Conservation (phyloP, 148 eudicot genomes). For the Heliamphora exappendiculata region DNA sequence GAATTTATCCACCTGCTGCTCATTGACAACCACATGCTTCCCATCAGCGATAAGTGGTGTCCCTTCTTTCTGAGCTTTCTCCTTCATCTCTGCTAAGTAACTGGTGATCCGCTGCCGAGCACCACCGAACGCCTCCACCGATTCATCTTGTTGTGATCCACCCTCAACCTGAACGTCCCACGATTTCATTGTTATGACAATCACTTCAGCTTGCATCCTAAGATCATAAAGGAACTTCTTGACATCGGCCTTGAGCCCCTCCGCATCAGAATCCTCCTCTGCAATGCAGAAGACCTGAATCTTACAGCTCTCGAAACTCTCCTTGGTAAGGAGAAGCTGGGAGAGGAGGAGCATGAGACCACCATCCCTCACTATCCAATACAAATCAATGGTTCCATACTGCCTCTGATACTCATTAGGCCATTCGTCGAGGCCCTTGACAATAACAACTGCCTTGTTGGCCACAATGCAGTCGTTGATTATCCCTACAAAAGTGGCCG, state of each 20-base stretch:
- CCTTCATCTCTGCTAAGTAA: slow-evolving; percentile 57
- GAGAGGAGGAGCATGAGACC: slow-evolving; percentile 98
- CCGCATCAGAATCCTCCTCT: slow-evolving; percentile 93
- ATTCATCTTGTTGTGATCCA: slow-evolving; percentile 59
- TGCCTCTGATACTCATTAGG: slow-evolving; percentile 91
- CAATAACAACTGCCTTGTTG: slow-evolving; percentile 94
- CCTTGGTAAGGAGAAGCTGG: slow-evolving; percentile 89
- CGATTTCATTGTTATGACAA: slow-evolving; percentile 78
- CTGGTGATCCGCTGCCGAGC: slow-evolving; percentile 65
- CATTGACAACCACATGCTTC: slow-evolving; percentile 62
- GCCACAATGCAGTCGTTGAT: slow-evolving; percentile 96
- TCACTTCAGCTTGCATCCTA: slow-evolving; percentile 93
- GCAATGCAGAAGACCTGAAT: slow-evolving; percentile 97
- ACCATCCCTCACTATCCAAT: slow-evolving; percentile 97
- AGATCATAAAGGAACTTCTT: slow-evolving; percentile 92
- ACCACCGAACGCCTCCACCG: slow-evolving; percentile 63
- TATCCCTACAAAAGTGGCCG: slow-evolving; percentile 87
- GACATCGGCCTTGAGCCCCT: slow-evolving; percentile 78
- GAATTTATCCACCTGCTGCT: slow-evolving; percentile 90
- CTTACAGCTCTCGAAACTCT: slow-evolving; percentile 93
- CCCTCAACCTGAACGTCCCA: slow-evolving; percentile 74
- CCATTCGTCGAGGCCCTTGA: slow-evolving; percentile 98
- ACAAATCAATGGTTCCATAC: slow-evolving; percentile 89
- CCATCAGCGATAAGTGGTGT: slow-evolving; percentile 72
- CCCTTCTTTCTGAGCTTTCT: slow-evolving; percentile 47